Conservation (phyloP, 352 stramenopile species). For the Globisporangium emineosum region DNA sequence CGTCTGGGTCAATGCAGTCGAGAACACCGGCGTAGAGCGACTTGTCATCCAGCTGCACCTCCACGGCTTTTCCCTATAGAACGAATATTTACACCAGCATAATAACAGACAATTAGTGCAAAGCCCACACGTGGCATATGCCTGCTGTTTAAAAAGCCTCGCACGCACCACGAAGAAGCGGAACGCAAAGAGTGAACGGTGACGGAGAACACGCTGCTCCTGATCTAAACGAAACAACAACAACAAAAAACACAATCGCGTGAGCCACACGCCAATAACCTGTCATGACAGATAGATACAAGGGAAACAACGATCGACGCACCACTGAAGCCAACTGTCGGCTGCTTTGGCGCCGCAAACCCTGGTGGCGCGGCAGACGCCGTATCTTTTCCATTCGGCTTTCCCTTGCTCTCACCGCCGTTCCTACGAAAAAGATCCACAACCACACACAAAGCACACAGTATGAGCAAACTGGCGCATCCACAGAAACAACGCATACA, state of each 20-base stretch:
- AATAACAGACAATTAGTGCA: neutral
- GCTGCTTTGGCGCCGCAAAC: conserved; percentile 12
- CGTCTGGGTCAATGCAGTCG: conserved; percentile 82
- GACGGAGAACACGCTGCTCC: conserved; percentile 65
- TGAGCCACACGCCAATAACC: too few species aligned
- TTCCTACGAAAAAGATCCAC: conserved; percentile 1
- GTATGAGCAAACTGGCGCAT: neutral
- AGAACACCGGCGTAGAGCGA: conserved; percentile 71
- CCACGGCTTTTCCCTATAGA: conserved; percentile 57
- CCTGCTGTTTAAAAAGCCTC: neutral
- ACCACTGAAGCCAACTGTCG: conserved; percentile 14
- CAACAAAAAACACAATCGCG: too few species aligned
- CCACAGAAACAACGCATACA: neutral
- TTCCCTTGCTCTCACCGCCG: conserved; percentile 12
- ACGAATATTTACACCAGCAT: neutral
- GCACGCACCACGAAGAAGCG: conserved; percentile 57
- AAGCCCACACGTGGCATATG: neutral
- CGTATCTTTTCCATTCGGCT: conserved; percentile 17
- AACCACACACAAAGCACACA: neutral
- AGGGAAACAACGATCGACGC: conserved; percentile 4
- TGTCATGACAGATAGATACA: too few species aligned
- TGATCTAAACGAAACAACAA: conserved; percentile 30
- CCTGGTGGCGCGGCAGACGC: neutral
- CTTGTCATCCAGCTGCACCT: conserved; percentile 56
- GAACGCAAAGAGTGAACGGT: conserved; percentile 80